phyloP scores from a whole-genome alignment of 78 protist species.

The Abeoforma whisleri region DNA sequence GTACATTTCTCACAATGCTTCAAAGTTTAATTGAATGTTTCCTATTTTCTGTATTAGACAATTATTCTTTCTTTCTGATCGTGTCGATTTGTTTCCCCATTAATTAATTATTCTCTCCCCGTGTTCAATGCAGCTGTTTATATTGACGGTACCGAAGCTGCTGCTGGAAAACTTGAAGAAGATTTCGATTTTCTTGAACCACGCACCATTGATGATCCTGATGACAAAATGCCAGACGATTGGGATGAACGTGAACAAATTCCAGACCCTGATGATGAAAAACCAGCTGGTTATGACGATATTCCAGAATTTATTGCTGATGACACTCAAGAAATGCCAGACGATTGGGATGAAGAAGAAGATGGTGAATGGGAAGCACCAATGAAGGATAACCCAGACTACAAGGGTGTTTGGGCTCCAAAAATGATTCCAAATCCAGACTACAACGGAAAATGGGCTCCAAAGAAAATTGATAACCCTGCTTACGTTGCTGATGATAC shows the following conservation, averaged over 20 bases:
- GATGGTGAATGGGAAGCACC: slow-evolving; percentile 98
- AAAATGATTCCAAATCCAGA: slow-evolving; percentile 28
- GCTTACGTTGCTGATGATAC: slow-evolving; percentile 67
- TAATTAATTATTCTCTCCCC: no score
- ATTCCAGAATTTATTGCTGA: slow-evolving; percentile 77
- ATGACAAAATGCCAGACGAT: slow-evolving; percentile 78
- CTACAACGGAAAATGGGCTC: slow-evolving; percentile 75
- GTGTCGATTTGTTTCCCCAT: no score
- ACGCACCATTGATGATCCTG: slow-evolving; percentile 80
- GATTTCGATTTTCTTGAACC: slow-evolving; percentile 79
- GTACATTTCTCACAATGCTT: no score
- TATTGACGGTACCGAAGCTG: slow-evolving; percentile 26
- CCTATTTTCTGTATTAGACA: no score
- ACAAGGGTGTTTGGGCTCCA: slow-evolving; percentile 71
- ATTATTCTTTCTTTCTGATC: no score
- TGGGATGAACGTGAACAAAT: slow-evolving; percentile 71
- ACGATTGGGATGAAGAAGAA: slow-evolving; percentile 95
- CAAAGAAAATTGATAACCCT: slow-evolving; percentile 84
- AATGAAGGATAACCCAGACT: slow-evolving; percentile 86
- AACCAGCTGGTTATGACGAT: slow-evolving; percentile 84
- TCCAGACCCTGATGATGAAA: slow-evolving; percentile 61
- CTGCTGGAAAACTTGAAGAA: slow-evolving; percentile 66
- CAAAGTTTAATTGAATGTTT: no score
- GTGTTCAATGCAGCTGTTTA: no score
- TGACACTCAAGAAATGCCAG: slow-evolving; percentile 88